A percentile compares a stretch with the other conserved stretches of the same genome.
Evolutionary conservation across 768 basidiomycete species (phyloP).

Genomic region (Lactarius vividus): DNA sequence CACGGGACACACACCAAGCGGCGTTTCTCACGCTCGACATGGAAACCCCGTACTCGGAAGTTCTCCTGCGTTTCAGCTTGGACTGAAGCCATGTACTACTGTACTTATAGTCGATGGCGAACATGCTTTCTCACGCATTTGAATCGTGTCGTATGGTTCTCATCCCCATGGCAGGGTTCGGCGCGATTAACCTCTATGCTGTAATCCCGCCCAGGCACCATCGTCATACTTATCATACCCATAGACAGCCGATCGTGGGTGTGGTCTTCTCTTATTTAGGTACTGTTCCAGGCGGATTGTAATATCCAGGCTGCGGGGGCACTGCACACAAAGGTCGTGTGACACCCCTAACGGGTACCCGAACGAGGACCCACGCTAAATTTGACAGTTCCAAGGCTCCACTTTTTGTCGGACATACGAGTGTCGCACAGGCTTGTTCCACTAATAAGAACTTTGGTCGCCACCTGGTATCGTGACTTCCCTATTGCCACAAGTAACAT

Average conservation of each 20-base stretch:
- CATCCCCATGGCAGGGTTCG: neutral
- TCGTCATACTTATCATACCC: neutral
- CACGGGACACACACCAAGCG: neutral
- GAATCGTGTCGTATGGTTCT: neutral
- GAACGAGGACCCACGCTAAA: too few relatives aligned
- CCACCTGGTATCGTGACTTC: neutral
- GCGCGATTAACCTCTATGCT: neutral
- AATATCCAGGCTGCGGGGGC: neutral
- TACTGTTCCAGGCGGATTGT: too few relatives aligned
- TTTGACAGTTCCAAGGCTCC: too few relatives aligned
- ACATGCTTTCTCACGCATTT: neutral
- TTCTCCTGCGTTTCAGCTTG: neutral
- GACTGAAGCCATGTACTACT: neutral
- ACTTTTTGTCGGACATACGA: too few relatives aligned
- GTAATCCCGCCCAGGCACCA: neutral
- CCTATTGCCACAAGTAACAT: neutral
- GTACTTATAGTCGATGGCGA: neutral
- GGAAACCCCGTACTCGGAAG: neutral
- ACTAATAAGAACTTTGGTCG: neutral
- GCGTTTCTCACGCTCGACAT: constrained; percentile 1
- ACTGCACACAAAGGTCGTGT: neutral
- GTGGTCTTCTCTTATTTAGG: too few relatives aligned
- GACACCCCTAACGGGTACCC: neutral
- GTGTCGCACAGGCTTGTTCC: neutral
- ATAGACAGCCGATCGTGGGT: neutral